Base-by-base conservation (phyloP, 2,329 filamentous ascomycete species). In the Aspergillus arachidicola region DNA sequence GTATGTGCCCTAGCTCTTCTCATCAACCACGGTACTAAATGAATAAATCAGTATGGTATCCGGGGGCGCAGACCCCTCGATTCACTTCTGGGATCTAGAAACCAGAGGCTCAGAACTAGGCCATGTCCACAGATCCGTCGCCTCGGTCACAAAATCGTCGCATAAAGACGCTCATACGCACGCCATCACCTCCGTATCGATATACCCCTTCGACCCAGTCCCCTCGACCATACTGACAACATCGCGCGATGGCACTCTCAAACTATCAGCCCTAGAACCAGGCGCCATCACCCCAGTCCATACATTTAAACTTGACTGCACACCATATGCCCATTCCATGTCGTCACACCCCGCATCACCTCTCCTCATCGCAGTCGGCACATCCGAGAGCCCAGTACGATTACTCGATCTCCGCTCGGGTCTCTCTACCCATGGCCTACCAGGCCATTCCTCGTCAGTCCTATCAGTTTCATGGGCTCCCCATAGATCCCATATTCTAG, bases 51-150 rank as follows among this genome's bases (percentile, higher is more conserved):
- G 91, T 68, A 84, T 97, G 66, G 79, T 97, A 2, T 96, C 94
- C 0, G 94, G 92, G 4, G 93, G 94, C 34, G 90, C 92, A 5
- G 93, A 97, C 73, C 92, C 91, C 11, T 91, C 91, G 0, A 87
- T 97, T 72, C 91, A 89, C 68, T 80, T 97, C 53, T 97, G 94
- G 94, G 90, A 97, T 78, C 85, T 97, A 7, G 91, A 96, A 71
- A 80, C 85, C 57, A 81, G 82, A 68, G 75, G 80, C 78, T 66
- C 75, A 65, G 64, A 76, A 76, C 41, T 83, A 83, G 71, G 83
- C 75, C 21, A 89, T 85, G 70, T 83, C n/a, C 73, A 80, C 55
- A 68, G 79, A 7, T 86, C 91, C 2, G 75, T 84, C 23, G 84
- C 82, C 57, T 81, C 80, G 55, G 69, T 79, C 57, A 73, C 71